phyloP scores from a whole-genome alignment of 2,329 filamentous ascomycete species.

The Colletotrichum ledebouriae region DNA sequence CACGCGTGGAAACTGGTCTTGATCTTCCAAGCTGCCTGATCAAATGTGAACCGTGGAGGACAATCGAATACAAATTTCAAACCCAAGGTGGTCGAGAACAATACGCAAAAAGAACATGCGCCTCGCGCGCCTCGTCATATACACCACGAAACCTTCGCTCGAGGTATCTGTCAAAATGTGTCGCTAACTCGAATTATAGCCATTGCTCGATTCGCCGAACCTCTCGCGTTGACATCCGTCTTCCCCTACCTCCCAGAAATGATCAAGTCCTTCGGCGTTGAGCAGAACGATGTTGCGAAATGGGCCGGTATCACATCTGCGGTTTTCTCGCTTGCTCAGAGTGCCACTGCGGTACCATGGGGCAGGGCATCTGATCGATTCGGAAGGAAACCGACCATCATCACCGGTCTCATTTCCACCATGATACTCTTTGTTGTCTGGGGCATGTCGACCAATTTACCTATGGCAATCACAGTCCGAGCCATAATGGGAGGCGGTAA shows the following conservation, averaged over 20 bases:
- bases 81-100: conserved; percentile 29
- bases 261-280: conserved; percentile 83
- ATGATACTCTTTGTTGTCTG: conserved; percentile 87
- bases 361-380: conserved; percentile 81
- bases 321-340: conserved; percentile 80
- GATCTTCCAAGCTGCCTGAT: conserved; percentile 41
- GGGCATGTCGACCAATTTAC: conserved; percentile 83
- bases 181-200: conserved; percentile 60
- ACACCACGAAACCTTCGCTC: not conserved
- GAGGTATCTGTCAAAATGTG: conserved; percentile 1
- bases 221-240: conserved; percentile 78
- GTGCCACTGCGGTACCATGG: conserved; percentile 80
- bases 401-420: conserved; percentile 80
- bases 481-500: conserved; percentile 87
- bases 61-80: conserved; percentile 8
- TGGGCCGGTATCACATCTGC: conserved; percentile 84
- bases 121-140: not conserved
- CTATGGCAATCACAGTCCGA: conserved; percentile 84
- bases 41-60: conserved; percentile 34
- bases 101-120: too few relatives aligned
- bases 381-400: conserved; percentile 86
- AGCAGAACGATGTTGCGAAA: conserved; percentile 79
- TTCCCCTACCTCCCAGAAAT: conserved; percentile 83
- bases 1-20: conserved; percentile 31
- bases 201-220: conserved; percentile 84